These are phyloP conservation scores for Talaromyces ruber DNA, from an alignment of 495 filamentous ascomycete species.

Conservation along the genomic window DNA sequence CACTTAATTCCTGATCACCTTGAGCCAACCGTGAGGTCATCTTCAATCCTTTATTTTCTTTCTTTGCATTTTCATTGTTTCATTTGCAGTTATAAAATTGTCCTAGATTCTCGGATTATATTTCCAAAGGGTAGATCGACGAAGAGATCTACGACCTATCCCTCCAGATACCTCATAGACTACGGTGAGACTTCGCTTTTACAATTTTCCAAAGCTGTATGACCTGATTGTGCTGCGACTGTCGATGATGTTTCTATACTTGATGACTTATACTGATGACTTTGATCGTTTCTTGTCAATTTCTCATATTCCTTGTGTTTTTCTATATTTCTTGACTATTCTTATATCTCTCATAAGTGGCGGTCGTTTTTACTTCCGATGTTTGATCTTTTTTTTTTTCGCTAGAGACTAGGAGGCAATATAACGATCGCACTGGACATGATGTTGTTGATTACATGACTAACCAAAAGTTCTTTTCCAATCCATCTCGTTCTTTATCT, in stretches of 20 bases:
- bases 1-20: slow-evolving; percentile 34
- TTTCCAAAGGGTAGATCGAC: slow-evolving; percentile 14
- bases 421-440: background rate
- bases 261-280: background rate
- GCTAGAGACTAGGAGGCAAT: background rate
- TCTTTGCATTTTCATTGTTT: slow-evolving; percentile 4
- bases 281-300: background rate
- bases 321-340: background rate
- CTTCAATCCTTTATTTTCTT: background rate
- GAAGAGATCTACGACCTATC: slow-evolving; percentile 18
- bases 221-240: background rate
- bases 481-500: background rate
- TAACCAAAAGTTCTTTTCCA: background rate
- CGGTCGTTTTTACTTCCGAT: background rate
- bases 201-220: slow-evolving; percentile 1
- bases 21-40: background rate
- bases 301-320: background rate
- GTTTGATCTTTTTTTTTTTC: background rate
- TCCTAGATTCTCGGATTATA: slow-evolving; percentile 7
- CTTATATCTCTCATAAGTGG: background rate
- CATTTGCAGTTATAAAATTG: slow-evolving; percentile 1
- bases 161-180: slow-evolving; percentile 26
- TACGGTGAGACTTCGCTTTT: slow-evolving; percentile 15
- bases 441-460: background rate
- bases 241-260: background rate